A percentile compares a stretch with the other conserved stretches of the same genome.
Conservation (phyloP, 2,329 filamentous ascomycete genomes). For the Pyrenophora tritici-repentis region DNA sequence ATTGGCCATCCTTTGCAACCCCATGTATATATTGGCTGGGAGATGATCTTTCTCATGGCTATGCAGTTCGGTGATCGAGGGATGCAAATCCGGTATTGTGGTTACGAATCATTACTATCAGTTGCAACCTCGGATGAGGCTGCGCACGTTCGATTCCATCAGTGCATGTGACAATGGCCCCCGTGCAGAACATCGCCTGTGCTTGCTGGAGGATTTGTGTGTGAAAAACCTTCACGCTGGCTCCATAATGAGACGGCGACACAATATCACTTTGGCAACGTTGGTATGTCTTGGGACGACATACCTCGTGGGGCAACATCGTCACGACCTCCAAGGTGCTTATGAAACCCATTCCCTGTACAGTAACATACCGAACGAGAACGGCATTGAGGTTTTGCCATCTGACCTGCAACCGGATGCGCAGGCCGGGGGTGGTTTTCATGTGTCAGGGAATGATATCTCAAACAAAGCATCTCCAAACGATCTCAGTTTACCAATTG, state of each 20-base stretch:
- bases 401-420: conserved; percentile 1
- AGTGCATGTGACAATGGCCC: neutral
- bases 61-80: too few species aligned
- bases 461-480: neutral
- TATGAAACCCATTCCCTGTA: neutral
- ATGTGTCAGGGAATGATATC: neutral
- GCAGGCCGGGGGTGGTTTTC: neutral
- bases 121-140: too few species aligned
- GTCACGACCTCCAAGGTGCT: neutral
- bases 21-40: too few species aligned
- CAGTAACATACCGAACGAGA: neutral
- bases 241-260: conserved; percentile 12
- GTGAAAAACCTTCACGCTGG: neutral
- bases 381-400: conserved; percentile 7
- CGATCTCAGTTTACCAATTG: neutral
- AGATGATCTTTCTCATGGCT: neutral
- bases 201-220: neutral
- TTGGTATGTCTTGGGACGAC: conserved; percentile 10
- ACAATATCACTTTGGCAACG: conserved; percentile 13
- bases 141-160: too few species aligned
- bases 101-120: too few species aligned
- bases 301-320: conserved; percentile 5
- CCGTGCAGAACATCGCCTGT: too few species aligned
- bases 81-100: too few species aligned
- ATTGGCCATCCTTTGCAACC: neutral